phyloP scores from a whole-genome alignment of 805 yeast genomes.

The Ogataea nitratoaversa region DNA sequence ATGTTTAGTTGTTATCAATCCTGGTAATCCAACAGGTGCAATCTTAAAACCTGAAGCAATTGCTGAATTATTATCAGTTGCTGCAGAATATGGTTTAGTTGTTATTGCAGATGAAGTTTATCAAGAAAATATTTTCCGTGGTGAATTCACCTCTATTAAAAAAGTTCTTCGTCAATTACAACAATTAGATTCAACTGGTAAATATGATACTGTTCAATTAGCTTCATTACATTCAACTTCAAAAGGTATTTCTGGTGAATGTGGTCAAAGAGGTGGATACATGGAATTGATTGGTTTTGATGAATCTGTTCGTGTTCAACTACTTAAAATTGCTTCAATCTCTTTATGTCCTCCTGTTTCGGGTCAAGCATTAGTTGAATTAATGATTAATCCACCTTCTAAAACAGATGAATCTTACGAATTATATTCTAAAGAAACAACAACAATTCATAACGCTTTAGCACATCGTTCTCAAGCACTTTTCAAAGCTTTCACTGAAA shows the following conservation, averaged over 20 bases:
- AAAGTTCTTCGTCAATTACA: slow-evolving; percentile 68
- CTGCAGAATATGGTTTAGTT: slow-evolving; percentile 80
- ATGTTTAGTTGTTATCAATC: slow-evolving; percentile 89
- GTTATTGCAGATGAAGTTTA: slow-evolving; percentile 97
- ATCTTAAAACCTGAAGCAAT: slow-evolving; percentile 64
- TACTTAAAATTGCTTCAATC: slow-evolving; percentile 84
- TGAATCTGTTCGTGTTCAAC: slow-evolving; percentile 60
- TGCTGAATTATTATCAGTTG: slow-evolving; percentile 66
- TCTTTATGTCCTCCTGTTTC: slow-evolving; percentile 91
- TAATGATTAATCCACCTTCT: slow-evolving; percentile 90
- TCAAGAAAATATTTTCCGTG: slow-evolving; percentile 84
- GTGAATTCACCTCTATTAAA: slow-evolving; percentile 81
- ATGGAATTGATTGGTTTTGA: slow-evolving; percentile 88
- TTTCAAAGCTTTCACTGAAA: slow-evolving; percentile 62
- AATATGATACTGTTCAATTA: slow-evolving; percentile 70
- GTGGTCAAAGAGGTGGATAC: slow-evolving; percentile 99
- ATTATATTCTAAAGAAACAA: slow-evolving; percentile 58
- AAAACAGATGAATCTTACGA: slow-evolving; percentile 73
- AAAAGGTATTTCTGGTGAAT: slow-evolving; percentile 96
- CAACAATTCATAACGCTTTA: slow-evolving; percentile 57
- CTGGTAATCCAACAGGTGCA: slow-evolving; percentile 98
- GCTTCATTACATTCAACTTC: slow-evolving; percentile 97
- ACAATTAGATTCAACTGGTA: slow-evolving; percentile 43
- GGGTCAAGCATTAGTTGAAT: slow-evolving; percentile 89
- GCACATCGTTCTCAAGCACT: slow-evolving; percentile 58